Evolutionary conservation across 2,329 filamentous ascomycete genomes (phyloP), one percentile per base, ranked within the genome.

Genomic region (Colletotrichum phormii): DNA sequence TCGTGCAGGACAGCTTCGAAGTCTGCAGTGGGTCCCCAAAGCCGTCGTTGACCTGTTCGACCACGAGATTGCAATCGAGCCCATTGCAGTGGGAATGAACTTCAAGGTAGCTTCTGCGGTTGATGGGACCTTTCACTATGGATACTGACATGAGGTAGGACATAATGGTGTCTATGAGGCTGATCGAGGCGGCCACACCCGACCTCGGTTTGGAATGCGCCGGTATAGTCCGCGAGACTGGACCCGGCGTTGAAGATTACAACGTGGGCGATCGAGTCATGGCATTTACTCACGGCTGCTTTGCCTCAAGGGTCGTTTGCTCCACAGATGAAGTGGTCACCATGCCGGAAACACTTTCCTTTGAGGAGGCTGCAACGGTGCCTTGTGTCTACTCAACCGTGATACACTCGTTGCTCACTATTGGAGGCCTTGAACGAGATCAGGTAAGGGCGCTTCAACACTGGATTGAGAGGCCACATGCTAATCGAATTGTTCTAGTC

Each of bases 371-470:
- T 6, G 79, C 79, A 33, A 74, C 79, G 0, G 75, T 83, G 12
- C 79, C 80, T 2, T 65, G 79, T 7, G 76, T 78, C 1, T 80
- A 77, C 67, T 67, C 72, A 26, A 84, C 83, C 13, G 82, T 54
- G 51, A 31, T 62, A 31, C 59, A 49, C 15, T 64, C 46, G 46
- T 54, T 53, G 26, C 31, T 57, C 33, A 51, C 53, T 42, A 22
- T 57, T 8, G 53, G 54, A 5, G 53, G 33, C n/a, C 24, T 64
- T 5, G 42, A 54, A 24, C 26, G 61, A 6, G 46, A 64, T 24
- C 46, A 53, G 61, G 46, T 53, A 29, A 54, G 26, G 22, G 9
- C 51, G n/a, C 29, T 26, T 11, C 9, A 1, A 54, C 5, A 11
- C 9, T 1, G 51, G 51, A 54, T 54, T 9, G 3, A 4, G 9